Conservation (phyloP, 768 basidiomycete species). For the Phylloporus sp. region DNA sequence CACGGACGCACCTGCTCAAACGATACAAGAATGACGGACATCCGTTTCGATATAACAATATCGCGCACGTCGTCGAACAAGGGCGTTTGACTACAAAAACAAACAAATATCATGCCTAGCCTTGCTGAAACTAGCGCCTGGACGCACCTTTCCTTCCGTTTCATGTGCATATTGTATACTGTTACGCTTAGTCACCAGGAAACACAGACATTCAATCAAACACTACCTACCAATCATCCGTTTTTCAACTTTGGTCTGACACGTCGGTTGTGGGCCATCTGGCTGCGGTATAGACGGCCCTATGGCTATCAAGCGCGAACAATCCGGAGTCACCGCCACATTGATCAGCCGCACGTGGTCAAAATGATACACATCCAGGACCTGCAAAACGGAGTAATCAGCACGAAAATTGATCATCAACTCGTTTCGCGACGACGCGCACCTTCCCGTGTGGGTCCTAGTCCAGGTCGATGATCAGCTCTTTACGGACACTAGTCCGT, state of each 20-base stretch:
- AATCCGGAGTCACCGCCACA: constrained; percentile 44
- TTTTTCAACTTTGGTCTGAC: constrained; percentile 46
- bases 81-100: constrained; percentile 41
- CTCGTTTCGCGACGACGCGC: background rate
- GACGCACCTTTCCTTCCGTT: constrained; percentile 42
- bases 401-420: too few relatives aligned
- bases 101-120: background rate
- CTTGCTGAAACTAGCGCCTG: background rate
- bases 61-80: constrained; percentile 51
- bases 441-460: constrained; percentile 43
- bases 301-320: constrained; percentile 41
- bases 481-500: background rate
- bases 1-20: constrained; percentile 22
- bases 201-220: background rate
- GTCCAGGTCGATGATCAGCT: background rate
- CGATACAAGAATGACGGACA: constrained; percentile 39
- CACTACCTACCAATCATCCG: constrained; percentile 43
- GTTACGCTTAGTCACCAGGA: constrained; percentile 1
- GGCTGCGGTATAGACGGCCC: constrained; percentile 39
- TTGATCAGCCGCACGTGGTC: constrained; percentile 44
- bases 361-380: constrained; percentile 39
- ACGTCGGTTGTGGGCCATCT: constrained; percentile 41
- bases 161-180: constrained; percentile 47
- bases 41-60: constrained; percentile 41
- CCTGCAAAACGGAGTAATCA: constrained; percentile 13